Percentiles rank a stretch among this genome's conserved stretches.
phyloP scores from a whole-genome alignment of 148 eudicot genomes.

The Camellia sinensis region DNA sequence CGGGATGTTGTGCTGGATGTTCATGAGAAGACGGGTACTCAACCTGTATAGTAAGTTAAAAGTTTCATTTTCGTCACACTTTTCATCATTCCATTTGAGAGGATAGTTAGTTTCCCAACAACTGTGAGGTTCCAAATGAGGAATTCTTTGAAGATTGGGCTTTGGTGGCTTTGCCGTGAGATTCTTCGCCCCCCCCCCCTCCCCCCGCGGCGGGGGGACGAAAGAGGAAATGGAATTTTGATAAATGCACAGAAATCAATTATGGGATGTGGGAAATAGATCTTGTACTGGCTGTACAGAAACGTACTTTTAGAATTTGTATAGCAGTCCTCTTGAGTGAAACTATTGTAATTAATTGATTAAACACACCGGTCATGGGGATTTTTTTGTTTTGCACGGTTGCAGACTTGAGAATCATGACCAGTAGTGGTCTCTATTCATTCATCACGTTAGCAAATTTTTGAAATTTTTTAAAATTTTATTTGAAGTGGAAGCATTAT shows the following conservation, averaged over 20 bases:
- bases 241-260: background rate
- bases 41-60: conserved; percentile 19
- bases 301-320: background rate
- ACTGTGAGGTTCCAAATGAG: background rate
- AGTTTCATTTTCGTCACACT: background rate
- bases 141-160: background rate
- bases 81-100: background rate
- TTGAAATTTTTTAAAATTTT: too few relatives aligned
- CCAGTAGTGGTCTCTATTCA: too few relatives aligned
- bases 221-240: background rate
- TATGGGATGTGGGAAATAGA: background rate
- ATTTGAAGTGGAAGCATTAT: too few relatives aligned
- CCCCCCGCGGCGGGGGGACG: too few relatives aligned
- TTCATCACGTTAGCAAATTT: too few relatives aligned
- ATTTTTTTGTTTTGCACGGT: background rate
- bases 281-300: background rate
- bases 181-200: background rate
- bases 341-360: background rate
- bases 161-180: background rate
- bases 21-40: conserved; percentile 46
- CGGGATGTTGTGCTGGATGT: conserved; percentile 61
- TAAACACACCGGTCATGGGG: background rate
- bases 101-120: background rate
- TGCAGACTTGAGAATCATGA: background rate
- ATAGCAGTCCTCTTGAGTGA: background rate